Conservation (phyloP, 1,139 yeast genomes). For the Eremothecium sinecaudum region DNA sequence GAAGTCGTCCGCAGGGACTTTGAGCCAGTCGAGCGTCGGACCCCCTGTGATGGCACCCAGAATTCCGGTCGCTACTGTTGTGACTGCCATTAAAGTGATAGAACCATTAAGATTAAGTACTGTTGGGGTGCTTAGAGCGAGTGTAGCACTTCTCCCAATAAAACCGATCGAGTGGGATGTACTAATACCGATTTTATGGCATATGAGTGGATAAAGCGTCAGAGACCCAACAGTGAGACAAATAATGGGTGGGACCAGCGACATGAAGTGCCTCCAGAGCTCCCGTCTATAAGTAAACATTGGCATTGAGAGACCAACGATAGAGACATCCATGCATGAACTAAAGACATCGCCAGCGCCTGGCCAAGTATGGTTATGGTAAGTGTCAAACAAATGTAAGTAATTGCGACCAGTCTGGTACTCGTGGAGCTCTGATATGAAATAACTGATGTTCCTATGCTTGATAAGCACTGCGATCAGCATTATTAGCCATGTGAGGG, state of each 20-base stretch:
- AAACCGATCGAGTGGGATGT: slow-evolving; percentile 57
- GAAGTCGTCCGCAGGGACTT: slow-evolving; percentile 54
- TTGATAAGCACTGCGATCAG: slow-evolving; percentile 51
- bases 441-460: slow-evolving; percentile 33
- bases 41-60: slow-evolving; percentile 67
- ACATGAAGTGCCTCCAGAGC: slow-evolving; percentile 47
- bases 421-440: slow-evolving; percentile 41
- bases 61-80: slow-evolving; percentile 70
- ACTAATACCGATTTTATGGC: slow-evolving; percentile 56
- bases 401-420: slow-evolving; percentile 68
- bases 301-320: slow-evolving; percentile 66
- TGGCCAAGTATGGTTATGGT: slow-evolving; percentile 40
- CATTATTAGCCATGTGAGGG: slow-evolving; percentile 48
- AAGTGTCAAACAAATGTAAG: slow-evolving; percentile 42
- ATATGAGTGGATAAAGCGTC: slow-evolving; percentile 59
- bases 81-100: slow-evolving; percentile 64
- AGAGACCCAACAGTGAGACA: slow-evolving; percentile 49
- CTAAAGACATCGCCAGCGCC: slow-evolving; percentile 74
- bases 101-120: slow-evolving; percentile 55
- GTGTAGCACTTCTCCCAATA: slow-evolving; percentile 72
- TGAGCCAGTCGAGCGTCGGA: slow-evolving; percentile 35
- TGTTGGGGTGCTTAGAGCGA: slow-evolving; percentile 71
- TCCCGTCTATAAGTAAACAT: slow-evolving; percentile 69
- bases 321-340: slow-evolving; percentile 65
- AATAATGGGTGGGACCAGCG: slow-evolving; percentile 52